Conservation (phyloP, 805 yeast genomes). For the Teunomyces tritomae region DNA sequence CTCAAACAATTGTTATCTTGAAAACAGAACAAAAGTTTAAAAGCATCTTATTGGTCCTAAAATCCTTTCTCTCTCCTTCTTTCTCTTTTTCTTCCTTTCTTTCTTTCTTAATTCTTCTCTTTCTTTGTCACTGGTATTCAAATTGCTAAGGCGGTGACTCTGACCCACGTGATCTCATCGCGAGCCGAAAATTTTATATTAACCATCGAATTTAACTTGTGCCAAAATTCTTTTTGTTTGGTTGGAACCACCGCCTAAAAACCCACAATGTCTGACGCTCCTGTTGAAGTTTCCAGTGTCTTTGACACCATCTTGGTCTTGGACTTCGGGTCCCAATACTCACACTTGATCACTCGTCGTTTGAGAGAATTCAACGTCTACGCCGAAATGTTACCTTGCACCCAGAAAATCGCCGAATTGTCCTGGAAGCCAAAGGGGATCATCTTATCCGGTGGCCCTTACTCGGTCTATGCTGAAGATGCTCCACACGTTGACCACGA, state of each 20-base stretch:
- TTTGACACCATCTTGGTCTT: conserved; percentile 96
- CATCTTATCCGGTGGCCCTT: conserved; percentile 95
- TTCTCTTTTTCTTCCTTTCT: no score
- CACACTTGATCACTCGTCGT: conserved; percentile 95
- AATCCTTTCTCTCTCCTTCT: no score
- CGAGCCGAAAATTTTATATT: background rate
- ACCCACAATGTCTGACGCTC: conserved; percentile 26
- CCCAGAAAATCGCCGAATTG: conserved; percentile 91
- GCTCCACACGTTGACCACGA: conserved; percentile 98
- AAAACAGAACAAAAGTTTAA: no score
- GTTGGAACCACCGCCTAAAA: conserved; percentile 3
- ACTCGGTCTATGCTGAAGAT: conserved; percentile 92
- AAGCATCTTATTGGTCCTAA: no score
- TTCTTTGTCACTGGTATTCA: no score
- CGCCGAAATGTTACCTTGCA: conserved; percentile 99
- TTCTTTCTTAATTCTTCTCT: no score
- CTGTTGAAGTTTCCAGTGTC: conserved; percentile 72
- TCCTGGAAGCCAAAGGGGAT: conserved; percentile 96
- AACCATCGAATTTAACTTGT: background rate
- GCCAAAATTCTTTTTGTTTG: no score
- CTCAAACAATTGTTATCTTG: no score
- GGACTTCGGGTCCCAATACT: conserved; percentile 98
- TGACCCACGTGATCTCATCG: no score
- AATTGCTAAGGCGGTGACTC: no score
- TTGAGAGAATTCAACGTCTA: conserved; percentile 96